Evolutionary conservation across 306 rosid species (phyloP).

Genomic region (Trifolium repens): DNA sequence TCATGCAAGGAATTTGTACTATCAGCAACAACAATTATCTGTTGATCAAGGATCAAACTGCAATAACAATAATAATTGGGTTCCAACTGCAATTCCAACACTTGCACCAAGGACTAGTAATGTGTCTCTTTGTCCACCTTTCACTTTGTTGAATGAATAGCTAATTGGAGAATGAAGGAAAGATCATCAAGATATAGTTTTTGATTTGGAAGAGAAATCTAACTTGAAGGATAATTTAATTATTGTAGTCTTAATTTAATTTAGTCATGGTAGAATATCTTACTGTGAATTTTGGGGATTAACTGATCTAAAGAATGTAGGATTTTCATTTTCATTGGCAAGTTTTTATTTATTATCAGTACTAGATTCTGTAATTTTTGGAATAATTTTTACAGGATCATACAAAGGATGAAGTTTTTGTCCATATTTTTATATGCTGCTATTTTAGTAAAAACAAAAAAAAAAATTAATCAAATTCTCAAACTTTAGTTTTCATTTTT

Average conservation of each 20-base stretch:
- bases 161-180: conserved; percentile 3
- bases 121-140: conserved; percentile 61
- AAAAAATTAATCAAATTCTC: not conserved
- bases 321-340: conserved; percentile 46
- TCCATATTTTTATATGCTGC: conserved; percentile 4
- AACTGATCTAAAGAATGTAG: conserved; percentile 35
- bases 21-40: conserved; percentile 50
- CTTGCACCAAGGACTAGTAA: conserved; percentile 54
- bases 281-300: conserved; percentile 62
- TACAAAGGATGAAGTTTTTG: conserved; percentile 38
- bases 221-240: conserved; percentile 34
- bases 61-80: conserved; percentile 47
- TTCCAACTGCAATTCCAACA: conserved; percentile 76
- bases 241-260: conserved; percentile 32
- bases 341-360: conserved; percentile 30
- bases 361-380: conserved; percentile 50
- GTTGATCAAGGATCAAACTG: conserved; percentile 23
- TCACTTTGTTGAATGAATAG: conserved; percentile 75
- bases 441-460: not conserved
- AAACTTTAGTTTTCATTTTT: not conserved
- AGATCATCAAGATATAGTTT: conserved; percentile 9
- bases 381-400: conserved; percentile 37
- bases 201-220: conserved; percentile 29
- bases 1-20: conserved; percentile 58
- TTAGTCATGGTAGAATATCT: conserved; percentile 46